Evolutionary conservation across 192 early-diverging fungal genomes (phyloP).

Genomic region (Paraglomus occultum): DNA sequence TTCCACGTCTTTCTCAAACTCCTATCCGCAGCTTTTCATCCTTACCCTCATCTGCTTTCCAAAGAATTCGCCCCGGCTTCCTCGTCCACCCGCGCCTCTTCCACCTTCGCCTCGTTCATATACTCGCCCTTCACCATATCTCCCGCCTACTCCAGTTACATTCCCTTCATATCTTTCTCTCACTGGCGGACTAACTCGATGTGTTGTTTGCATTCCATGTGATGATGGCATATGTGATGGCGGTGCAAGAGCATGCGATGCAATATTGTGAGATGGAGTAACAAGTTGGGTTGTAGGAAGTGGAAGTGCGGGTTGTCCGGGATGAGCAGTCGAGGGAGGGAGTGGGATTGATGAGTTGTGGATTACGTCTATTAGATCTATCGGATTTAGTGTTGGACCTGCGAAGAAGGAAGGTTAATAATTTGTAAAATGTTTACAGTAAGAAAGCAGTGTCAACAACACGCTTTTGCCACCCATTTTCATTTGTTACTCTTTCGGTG

Average conservation of each 20-base stretch:
- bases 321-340: background rate
- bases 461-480: background rate
- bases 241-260: background rate
- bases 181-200: background rate
- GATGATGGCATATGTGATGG: constrained; percentile 1
- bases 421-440: background rate
- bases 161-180: background rate
- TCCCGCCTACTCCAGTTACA: background rate
- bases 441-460: background rate
- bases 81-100: constrained; percentile 1
- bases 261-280: background rate
- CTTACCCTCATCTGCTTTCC: constrained; percentile 26
- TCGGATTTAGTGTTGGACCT: constrained; percentile 12
- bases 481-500: background rate
- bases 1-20: background rate
- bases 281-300: no score
- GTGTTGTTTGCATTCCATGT: background rate
- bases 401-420: background rate
- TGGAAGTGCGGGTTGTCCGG: no score
- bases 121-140: constrained; percentile 17
- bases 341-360: constrained; percentile 3
- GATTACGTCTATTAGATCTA: constrained; percentile 11
- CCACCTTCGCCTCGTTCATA: constrained; percentile 8
- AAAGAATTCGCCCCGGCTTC: constrained; percentile 8
- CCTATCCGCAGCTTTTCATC: background rate